Evolutionary conservation across 2,329 filamentous ascomycete genomes (phyloP), one percentile per base, ranked within the genome.

Genomic region (Anthostomella pinea): DNA sequence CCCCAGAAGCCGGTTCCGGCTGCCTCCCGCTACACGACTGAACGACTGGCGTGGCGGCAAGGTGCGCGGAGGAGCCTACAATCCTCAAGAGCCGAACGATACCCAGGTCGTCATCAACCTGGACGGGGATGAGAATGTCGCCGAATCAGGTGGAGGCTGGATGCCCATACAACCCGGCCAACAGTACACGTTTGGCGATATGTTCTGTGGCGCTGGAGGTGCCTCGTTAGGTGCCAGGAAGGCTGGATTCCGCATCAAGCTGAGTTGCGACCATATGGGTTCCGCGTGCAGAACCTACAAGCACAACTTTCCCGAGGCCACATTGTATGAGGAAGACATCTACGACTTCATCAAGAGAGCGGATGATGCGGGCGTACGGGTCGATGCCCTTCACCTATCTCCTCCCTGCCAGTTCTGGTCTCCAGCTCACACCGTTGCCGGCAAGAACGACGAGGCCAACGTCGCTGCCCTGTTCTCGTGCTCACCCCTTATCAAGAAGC

Each of bases 401-500:
- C 86, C 85, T 0, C 87, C 87, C 0, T 94, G 88, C 38, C 85
- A 91, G 48, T 78, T 74, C 2, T 90, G 82, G 57, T 90, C 85
- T 0, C 77, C 79, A 0, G 83, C 81, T 0, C 82, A 94, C 41
- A 90, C 85, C 0, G 57, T 70, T 0, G 48, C 60, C 0, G 73
- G 75, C 0, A 65, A 65, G 6, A 70, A 80, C 15, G 82, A 89
- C 29, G 83, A 85, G 1, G 69, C 63, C 0, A 93, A 94, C 48
- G 79, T 77, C 0, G 78, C 79, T 2, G 71, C 71, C 0, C 53
- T 81, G 0, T 77, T 73, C 43, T 64, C 70, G 0, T 77, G 76
- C 33, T 62, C 67, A 1, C 59, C 72, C 3, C 58, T 89, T 0
- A 62, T 91, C 1, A 60, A 71, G 5, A 72, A 73, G 22, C 58